Conservation (phyloP, 306 rosid genomes). For the Vachellia collinsii region DNA sequence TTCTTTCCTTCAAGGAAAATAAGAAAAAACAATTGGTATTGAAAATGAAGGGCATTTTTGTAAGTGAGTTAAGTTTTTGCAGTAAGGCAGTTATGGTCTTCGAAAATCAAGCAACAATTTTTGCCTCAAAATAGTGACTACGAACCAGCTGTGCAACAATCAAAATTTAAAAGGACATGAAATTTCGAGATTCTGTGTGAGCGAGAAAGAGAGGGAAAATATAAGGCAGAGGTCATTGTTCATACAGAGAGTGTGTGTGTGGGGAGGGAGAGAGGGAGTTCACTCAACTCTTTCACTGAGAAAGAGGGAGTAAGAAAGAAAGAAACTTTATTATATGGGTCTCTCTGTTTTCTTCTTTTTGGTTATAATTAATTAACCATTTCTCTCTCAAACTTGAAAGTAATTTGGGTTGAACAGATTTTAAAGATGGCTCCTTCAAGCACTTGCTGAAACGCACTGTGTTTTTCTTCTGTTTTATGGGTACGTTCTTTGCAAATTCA, state of each 20-base stretch:
- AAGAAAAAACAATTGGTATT: background rate
- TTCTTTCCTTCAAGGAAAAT: too few relatives aligned
- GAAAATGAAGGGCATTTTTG: slow-evolving; percentile 36
- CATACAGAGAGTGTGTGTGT: too few relatives aligned
- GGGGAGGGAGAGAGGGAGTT: background rate
- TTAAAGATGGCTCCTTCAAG: slow-evolving; percentile 16
- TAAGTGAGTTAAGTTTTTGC: slow-evolving; percentile 38
- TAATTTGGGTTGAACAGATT: background rate
- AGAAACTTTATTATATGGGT: background rate
- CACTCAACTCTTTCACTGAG: slow-evolving; percentile 16
- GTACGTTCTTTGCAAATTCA: slow-evolving; percentile 13
- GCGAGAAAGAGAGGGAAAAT: background rate
- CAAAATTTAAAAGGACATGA: slow-evolving; percentile 14
- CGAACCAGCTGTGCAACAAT: slow-evolving; percentile 36
- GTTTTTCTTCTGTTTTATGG: slow-evolving; percentile 31
- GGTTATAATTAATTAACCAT: slow-evolving; percentile 8
- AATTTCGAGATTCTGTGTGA: background rate
- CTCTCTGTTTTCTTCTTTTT: background rate
- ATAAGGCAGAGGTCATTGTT: background rate
- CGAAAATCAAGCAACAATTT: slow-evolving; percentile 41
- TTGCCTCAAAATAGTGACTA: slow-evolving; percentile 45
- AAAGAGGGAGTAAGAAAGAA: background rate
- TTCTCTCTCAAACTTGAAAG: slow-evolving; percentile 2
- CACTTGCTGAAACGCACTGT: background rate
- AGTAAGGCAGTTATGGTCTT: slow-evolving; percentile 40